These are phyloP conservation scores for Naganishia antarctica DNA, from an alignment of 768 basidiomycete genomes.

Conservation along the genomic window DNA sequence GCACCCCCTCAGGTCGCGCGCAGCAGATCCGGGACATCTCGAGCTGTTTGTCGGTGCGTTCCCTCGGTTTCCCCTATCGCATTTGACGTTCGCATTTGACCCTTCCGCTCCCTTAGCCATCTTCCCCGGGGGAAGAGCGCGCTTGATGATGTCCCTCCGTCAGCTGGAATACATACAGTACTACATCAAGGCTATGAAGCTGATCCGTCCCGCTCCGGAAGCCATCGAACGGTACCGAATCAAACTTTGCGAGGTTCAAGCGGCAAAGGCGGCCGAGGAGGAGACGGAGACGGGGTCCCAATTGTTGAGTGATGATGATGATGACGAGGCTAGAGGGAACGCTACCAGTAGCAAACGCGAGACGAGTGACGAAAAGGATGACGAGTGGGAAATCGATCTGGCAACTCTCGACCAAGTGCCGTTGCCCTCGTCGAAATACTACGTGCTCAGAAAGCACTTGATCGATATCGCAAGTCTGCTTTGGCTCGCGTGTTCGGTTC, in stretches of 20 bases:
- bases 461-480: conserved; percentile 21
- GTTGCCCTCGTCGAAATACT: conserved; percentile 15
- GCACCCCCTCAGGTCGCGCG: conserved; percentile 35
- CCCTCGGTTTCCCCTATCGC: neutral
- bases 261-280: no score
- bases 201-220: conserved; percentile 33
- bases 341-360: neutral
- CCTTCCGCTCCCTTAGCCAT: conserved; percentile 15
- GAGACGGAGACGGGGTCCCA: conserved; percentile 5
- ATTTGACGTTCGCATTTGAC: neutral
- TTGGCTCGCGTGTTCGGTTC: neutral
- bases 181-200: conserved; percentile 39
- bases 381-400: neutral
- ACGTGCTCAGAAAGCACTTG: conserved; percentile 7
- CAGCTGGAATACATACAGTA: conserved; percentile 46
- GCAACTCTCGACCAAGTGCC: neutral
- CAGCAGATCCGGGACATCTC: neutral
- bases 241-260: neutral
- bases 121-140: conserved; percentile 24
- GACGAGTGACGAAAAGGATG: neutral
- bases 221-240: neutral
- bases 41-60: conserved; percentile 7
- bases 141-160: conserved; percentile 35
- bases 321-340: neutral
- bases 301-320: neutral